phyloP scores from a whole-genome alignment of 2,329 filamentous ascomycete genomes.

The Trichoderma guizhouense region DNA sequence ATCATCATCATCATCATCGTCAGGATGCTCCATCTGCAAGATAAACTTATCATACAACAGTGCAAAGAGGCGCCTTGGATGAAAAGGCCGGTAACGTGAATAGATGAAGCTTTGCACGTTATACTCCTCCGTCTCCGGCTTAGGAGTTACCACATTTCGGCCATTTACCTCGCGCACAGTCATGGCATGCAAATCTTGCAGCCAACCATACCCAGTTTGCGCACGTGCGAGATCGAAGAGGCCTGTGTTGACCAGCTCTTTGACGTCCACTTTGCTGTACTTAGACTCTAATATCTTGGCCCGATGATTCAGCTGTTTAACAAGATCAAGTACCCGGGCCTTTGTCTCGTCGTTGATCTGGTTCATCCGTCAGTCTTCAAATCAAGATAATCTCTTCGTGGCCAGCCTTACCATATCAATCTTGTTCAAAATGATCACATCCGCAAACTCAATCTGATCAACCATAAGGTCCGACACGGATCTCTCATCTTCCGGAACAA shows the following conservation, averaged over 20 bases:
- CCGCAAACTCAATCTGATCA: constrained; percentile 74
- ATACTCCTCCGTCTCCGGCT: constrained; percentile 70
- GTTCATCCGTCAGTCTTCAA: not conserved
- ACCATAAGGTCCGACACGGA: constrained; percentile 74
- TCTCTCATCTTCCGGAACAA: constrained; percentile 64
- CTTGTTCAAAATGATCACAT: constrained; percentile 71
- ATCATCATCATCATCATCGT: constrained; percentile 34
- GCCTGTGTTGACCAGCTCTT: constrained; percentile 62
- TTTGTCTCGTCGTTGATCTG: constrained; percentile 41
- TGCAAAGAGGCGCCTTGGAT: constrained; percentile 45
- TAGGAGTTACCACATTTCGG: constrained; percentile 56
- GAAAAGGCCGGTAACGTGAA: constrained; percentile 53
- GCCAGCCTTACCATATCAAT: constrained; percentile 53
- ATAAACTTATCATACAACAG: constrained; percentile 50
- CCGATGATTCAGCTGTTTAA: constrained; percentile 62
- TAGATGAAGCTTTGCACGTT: constrained; percentile 71
- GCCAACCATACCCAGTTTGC: constrained; percentile 64
- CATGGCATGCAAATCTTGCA: constrained; percentile 67
- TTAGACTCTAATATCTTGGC: constrained; percentile 62
- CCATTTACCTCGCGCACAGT: constrained; percentile 54
- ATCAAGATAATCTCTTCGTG: not conserved
- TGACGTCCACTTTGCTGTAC: constrained; percentile 58
- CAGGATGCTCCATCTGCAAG: constrained; percentile 44
- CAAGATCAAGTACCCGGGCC: constrained; percentile 47
- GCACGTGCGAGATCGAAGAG: constrained; percentile 63